Evolutionary conservation across 257 asterid genomes (phyloP), one percentile per base, ranked within the genome.

Genomic region (Gentiana straminea): DNA sequence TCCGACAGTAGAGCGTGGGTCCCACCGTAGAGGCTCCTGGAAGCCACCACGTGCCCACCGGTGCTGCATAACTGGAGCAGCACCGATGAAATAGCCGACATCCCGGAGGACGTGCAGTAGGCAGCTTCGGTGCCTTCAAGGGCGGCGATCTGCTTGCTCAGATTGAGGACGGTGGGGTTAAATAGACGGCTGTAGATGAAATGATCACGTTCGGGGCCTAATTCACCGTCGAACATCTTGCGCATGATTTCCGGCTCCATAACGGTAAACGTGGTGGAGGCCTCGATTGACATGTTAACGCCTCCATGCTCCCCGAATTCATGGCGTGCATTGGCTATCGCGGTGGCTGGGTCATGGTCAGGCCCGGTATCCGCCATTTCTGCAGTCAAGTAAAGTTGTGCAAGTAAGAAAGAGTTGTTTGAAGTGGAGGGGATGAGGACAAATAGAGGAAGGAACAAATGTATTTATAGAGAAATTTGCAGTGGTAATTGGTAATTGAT

Each of bases 271-370:
- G 98, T 91, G 66, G 96, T 95, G 52, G 98, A 91, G 13, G 98
- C 95, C 73, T 91, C 98, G 67, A 91, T 91, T 38, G 98, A 91
- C 98, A 91, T 87, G 86, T 87, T 87, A 2, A 87, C 98, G 37
- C 98, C 98, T 43, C 98, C 98, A 57, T 91, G 98, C 77, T 91
- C 98, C 52, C 98, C 98, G 74, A 87, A 87, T 57, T 84, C 98
- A 82, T 91, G 98, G 59, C 96, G 98, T 32, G 81, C 83, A 10
- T 67, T 77, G 67, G 98, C 87, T 59, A 91, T 73, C 4, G 94
- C 89, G 64, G 78, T 84, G 32, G 94, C 95, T 0, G 96, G 98
- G 24, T 91, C 96, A 13, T 73, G 36, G 24, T 66, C 71, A 60
- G 68, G 50, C 41, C 74, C 58, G 33, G 73, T 59, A 4, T 79